Percentiles rank a stretch among this genome's conserved stretches.
phyloP scores from a whole-genome alignment of 1,284 basidiomycete genomes.

The Heterobasidion parviporum region DNA sequence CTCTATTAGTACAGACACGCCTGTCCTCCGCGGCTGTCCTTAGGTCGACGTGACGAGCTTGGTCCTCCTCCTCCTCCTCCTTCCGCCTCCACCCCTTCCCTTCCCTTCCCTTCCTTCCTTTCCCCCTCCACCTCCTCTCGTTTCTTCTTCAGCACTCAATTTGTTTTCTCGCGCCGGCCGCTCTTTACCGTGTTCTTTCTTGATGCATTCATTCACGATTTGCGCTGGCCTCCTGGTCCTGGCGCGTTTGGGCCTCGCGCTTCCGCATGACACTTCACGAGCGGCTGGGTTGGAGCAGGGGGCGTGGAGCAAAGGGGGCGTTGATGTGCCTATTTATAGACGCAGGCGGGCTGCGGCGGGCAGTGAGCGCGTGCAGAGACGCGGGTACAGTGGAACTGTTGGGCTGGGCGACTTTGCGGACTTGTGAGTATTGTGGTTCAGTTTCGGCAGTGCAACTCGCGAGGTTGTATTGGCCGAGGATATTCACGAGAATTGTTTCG shows the following conservation, averaged over 20 bases:
- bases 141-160: not conserved
- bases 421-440: conserved; percentile 4
- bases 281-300: not conserved
- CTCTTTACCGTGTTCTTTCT: not conserved
- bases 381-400: conserved; percentile 5
- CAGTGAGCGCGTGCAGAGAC: conserved; percentile 3
- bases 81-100: not conserved
- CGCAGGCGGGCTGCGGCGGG: not conserved
- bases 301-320: not conserved
- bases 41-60: too few species aligned
- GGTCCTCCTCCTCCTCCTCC: not conserved
- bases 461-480: not conserved
- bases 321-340: conserved; percentile 7
- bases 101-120: not conserved
- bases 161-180: conserved; percentile 8
- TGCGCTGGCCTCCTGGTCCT: conserved; percentile 1
- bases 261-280: conserved; percentile 1
- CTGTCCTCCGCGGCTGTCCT: too few species aligned
- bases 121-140: not conserved
- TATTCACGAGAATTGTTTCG: not conserved
- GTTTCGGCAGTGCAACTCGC: not conserved
- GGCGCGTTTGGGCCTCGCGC: conserved; percentile 1
- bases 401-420: conserved; percentile 12
- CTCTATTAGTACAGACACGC: too few species aligned
- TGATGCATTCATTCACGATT: conserved; percentile 1